These are phyloP conservation scores for Aspergillus alliaceus DNA, from an alignment of 2,329 filamentous ascomycete genomes.

Conservation along the genomic window DNA sequence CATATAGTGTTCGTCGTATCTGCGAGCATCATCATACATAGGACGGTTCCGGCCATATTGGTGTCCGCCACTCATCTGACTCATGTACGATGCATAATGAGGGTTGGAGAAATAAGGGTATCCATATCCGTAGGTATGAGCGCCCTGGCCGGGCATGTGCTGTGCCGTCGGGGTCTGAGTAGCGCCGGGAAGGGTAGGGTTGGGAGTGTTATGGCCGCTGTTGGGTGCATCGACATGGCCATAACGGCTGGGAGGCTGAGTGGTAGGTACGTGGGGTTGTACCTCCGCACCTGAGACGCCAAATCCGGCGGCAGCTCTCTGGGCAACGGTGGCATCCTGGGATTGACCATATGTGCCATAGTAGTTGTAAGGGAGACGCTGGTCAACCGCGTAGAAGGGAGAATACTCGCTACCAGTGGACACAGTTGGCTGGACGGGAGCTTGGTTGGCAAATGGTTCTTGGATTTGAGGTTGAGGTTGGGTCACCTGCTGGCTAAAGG, in stretches of 20 bases:
- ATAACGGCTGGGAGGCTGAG: slow-evolving; percentile 76
- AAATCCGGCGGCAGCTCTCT: slow-evolving; percentile 78
- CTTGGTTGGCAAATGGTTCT: slow-evolving; percentile 54
- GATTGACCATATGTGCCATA: slow-evolving; percentile 65
- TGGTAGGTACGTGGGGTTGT: slow-evolving; percentile 58
- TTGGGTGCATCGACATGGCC: slow-evolving; percentile 70
- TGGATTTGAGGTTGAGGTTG: slow-evolving; percentile 64
- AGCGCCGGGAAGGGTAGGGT: slow-evolving; percentile 65
- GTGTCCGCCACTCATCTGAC: slow-evolving; percentile 49
- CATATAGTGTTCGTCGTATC: slow-evolving; percentile 51
- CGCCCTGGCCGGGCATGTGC: slow-evolving; percentile 53
- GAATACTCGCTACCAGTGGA: slow-evolving; percentile 71
- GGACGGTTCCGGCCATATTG: slow-evolving; percentile 50
- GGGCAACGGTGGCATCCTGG: slow-evolving; percentile 70
- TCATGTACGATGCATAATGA: slow-evolving; percentile 64
- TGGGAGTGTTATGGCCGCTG: slow-evolving; percentile 88
- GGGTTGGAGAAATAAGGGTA: slow-evolving; percentile 62
- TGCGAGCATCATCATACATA: slow-evolving; percentile 51
- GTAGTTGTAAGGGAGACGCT: slow-evolving; percentile 76
- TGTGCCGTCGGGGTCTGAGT: slow-evolving; percentile 56
- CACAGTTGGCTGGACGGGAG: slow-evolving; percentile 60
- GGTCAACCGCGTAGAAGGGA: slow-evolving; percentile 78
- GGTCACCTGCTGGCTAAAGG: slow-evolving; percentile 74
- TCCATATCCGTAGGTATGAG: slow-evolving; percentile 58
- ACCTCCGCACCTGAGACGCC: slow-evolving; percentile 60